Conservation (phyloP, 2,329 filamentous ascomycete species). For the Aspergillus fumigatus region DNA sequence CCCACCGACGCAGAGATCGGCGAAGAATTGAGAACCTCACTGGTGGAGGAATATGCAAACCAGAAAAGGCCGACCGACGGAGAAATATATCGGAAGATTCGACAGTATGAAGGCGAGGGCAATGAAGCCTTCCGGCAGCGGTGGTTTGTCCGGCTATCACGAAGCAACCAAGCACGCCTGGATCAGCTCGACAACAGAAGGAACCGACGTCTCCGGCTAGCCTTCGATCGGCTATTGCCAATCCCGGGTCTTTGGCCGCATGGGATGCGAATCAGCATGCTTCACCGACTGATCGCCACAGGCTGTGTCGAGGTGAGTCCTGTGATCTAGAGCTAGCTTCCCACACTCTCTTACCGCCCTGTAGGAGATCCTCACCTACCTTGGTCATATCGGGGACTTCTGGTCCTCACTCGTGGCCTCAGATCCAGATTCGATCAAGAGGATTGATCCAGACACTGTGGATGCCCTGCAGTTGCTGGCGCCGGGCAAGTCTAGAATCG, state of each 20-base stretch:
- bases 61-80: conserved; percentile 17
- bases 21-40: conserved; percentile 3
- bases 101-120: conserved; percentile 17
- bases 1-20: conserved; percentile 14
- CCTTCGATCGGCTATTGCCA: conserved; percentile 29
- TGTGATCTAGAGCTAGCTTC: not conserved
- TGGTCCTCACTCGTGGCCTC: conserved; percentile 27
- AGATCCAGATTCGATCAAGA: conserved; percentile 22
- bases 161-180: conserved; percentile 14
- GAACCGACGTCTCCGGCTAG: conserved; percentile 14
- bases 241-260: conserved; percentile 28
- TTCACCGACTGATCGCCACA: conserved; percentile 24
- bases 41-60: conserved; percentile 19
- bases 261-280: conserved; percentile 26
- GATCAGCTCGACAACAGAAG: conserved; percentile 10
- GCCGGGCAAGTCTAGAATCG: conserved; percentile 22
- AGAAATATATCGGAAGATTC: conserved; percentile 21
- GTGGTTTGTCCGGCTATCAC: conserved; percentile 15
- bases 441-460: conserved; percentile 27
- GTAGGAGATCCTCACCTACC: conserved; percentile 30
- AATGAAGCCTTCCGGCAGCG: conserved; percentile 14
- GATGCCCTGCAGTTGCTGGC: conserved; percentile 30
- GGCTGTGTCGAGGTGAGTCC: conserved; percentile 30
- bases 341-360: not conserved
- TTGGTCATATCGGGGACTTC: conserved; percentile 30